Evolutionary conservation across 768 basidiomycete genomes (phyloP).

Genomic region (Mrakia gelida): DNA sequence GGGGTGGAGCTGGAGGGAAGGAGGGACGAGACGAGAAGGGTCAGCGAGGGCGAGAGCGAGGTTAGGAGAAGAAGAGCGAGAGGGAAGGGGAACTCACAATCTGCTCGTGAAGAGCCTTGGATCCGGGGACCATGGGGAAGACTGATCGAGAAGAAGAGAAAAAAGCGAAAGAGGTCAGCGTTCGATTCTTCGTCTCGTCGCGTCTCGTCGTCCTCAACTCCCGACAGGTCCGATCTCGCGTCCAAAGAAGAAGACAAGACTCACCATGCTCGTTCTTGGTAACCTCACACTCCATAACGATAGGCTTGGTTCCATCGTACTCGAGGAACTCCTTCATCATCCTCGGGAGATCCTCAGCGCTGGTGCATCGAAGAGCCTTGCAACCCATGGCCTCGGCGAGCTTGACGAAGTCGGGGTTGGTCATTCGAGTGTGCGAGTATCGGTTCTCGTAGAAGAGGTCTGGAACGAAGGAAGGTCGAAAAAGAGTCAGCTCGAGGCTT

Average conservation of each 20-base stretch:
- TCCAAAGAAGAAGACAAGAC: too few species aligned
- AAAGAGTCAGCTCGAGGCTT: not conserved
- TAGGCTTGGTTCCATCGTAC: slow-evolving; percentile 69
- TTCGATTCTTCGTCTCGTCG: too few species aligned
- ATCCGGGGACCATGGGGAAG: slow-evolving; percentile 60
- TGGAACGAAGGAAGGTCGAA: slow-evolving; percentile 33
- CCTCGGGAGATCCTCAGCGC: slow-evolving; percentile 68
- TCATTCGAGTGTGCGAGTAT: slow-evolving; percentile 96
- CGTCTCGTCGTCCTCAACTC: too few species aligned
- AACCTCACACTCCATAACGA: slow-evolving; percentile 86
- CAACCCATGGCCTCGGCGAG: slow-evolving; percentile 88
- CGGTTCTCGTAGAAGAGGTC: slow-evolving; percentile 95
- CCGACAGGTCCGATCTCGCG: too few species aligned
- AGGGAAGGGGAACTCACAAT: slow-evolving; percentile 49
- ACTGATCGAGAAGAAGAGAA: slow-evolving; percentile 29
- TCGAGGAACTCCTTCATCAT: slow-evolving; percentile 99
- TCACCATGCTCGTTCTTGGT: slow-evolving; percentile 65
- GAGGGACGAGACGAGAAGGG: not conserved
- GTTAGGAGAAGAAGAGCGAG: too few species aligned
- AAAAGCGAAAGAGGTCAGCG: too few species aligned
- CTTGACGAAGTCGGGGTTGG: slow-evolving; percentile 88
- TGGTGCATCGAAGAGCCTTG: slow-evolving; percentile 75
- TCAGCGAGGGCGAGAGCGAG: not conserved
- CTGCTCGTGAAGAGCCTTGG: slow-evolving; percentile 90
- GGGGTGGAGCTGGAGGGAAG: slow-evolving; percentile 20